Evolutionary conservation across 257 asterid species (phyloP).

Genomic region (Paraleonurus japonicus): DNA sequence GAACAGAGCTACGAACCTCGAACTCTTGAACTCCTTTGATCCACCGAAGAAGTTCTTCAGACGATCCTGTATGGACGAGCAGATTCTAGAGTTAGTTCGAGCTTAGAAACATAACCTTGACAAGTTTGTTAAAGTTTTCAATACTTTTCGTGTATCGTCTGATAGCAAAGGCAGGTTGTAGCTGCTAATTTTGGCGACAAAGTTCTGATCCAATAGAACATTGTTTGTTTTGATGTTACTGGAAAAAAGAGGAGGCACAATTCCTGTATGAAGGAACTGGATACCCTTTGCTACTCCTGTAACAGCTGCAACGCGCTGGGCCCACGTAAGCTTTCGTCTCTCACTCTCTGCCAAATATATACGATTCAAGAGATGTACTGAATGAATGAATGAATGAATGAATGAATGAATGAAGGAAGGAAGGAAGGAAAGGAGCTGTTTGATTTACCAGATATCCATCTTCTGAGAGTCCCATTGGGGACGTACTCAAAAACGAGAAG

Average conservation of each 20-base stretch:
- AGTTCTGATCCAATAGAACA: constrained; percentile 69
- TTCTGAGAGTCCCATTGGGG: constrained; percentile 77
- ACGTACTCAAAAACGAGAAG: constrained; percentile 79
- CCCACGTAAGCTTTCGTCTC: constrained; percentile 65
- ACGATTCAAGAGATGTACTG: not conserved
- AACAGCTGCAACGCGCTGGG: constrained; percentile 76
- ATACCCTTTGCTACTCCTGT: constrained; percentile 92
- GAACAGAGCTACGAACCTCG: constrained; percentile 43
- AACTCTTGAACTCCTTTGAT: constrained; percentile 41
- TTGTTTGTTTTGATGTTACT: constrained; percentile 70
- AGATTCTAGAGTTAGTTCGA: constrained; percentile 15
- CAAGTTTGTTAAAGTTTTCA: not conserved
- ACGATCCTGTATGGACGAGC: constrained; percentile 43
- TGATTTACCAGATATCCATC: constrained; percentile 77
- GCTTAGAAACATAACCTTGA: not conserved
- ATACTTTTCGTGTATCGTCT: constrained; percentile 56
- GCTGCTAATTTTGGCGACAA: constrained; percentile 69
- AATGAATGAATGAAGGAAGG: not conserved
- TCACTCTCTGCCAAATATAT: constrained; percentile 50
- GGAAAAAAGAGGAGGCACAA: constrained; percentile 65
- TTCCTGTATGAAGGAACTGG: constrained; percentile 86
- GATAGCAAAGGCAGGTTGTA: constrained; percentile 66
- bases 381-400: not conserved
- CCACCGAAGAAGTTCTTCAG: constrained; percentile 31
- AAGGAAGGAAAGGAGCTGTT: not conserved